Evolutionary conservation across 495 filamentous ascomycete genomes (phyloP).

Genomic region (Glarea lozoyensis): DNA sequence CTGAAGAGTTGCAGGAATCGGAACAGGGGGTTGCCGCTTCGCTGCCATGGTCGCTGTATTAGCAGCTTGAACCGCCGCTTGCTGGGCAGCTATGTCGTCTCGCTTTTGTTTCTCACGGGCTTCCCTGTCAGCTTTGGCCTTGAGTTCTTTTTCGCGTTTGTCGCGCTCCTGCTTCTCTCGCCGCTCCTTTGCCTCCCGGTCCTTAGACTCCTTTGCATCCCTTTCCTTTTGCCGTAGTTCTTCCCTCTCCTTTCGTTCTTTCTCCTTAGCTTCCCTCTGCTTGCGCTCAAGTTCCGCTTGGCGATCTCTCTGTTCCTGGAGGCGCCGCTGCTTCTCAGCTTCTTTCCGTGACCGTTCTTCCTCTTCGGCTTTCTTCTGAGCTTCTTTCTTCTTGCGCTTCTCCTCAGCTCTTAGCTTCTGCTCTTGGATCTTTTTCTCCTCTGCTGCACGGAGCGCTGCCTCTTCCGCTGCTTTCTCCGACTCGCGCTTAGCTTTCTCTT

Average conservation of each 20-base stretch:
- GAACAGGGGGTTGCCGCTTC: conserved; percentile 42
- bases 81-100: conserved; percentile 33
- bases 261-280: conserved; percentile 61
- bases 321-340: conserved; percentile 64
- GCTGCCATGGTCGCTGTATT: conserved; percentile 22
- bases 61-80: conserved; percentile 24
- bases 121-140: conserved; percentile 40
- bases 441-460: conserved; percentile 61
- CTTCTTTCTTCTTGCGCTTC: conserved; percentile 83
- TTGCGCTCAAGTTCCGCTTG: conserved; percentile 69
- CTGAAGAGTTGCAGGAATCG: conserved; percentile 41
- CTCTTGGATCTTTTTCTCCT: conserved; percentile 75
- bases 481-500: conserved; percentile 78
- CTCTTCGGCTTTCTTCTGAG: conserved; percentile 82
- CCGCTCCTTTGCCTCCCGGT: conserved; percentile 62
- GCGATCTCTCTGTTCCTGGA: conserved; percentile 75
- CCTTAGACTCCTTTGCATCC: conserved; percentile 45
- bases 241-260: conserved; percentile 59
- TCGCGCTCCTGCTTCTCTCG: conserved; percentile 59
- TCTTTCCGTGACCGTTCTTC: conserved; percentile 78
- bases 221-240: conserved; percentile 43
- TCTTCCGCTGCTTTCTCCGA: conserved; percentile 91
- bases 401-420: conserved; percentile 73
- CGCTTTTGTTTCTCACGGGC: conserved; percentile 40
- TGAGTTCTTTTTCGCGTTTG: conserved; percentile 38